These are phyloP conservation scores for Cercospora berteroae DNA, from an alignment of 2,329 filamentous ascomycete species.

Conservation along the genomic window DNA sequence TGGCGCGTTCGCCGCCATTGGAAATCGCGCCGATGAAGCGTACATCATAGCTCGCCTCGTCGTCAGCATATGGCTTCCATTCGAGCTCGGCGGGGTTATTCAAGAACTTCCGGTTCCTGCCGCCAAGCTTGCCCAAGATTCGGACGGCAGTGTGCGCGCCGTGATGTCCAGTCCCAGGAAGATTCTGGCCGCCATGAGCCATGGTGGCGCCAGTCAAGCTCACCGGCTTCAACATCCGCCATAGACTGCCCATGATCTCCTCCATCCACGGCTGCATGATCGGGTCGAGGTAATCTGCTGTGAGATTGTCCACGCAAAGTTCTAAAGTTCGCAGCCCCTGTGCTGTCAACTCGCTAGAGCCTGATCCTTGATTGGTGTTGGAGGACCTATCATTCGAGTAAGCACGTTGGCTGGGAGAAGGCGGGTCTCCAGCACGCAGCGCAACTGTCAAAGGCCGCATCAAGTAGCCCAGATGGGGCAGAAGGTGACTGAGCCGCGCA, in stretches of 20 bases:
- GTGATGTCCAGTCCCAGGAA: slow-evolving; percentile 61
- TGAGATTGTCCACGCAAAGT: slow-evolving; percentile 96
- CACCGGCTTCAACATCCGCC: slow-evolving; percentile 89
- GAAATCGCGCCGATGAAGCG: slow-evolving; percentile 85
- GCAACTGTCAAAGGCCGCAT: slow-evolving; percentile 98
- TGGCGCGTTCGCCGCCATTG: slow-evolving; percentile 66
- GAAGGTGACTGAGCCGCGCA: slow-evolving; percentile 84
- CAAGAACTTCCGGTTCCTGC: slow-evolving; percentile 92
- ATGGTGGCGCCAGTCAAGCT: slow-evolving; percentile 65
- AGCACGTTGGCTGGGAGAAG: slow-evolving; percentile 45
- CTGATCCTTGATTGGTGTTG: slow-evolving; percentile 26
- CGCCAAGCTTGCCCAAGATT: slow-evolving; percentile 93
- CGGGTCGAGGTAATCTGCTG: slow-evolving; percentile 93
- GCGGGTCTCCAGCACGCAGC: slow-evolving; percentile 66
- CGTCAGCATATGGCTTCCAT: slow-evolving; percentile 83
- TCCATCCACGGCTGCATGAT: slow-evolving; percentile 99
- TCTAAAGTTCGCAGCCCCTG: slow-evolving; percentile 92
- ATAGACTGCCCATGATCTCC: slow-evolving; percentile 95
- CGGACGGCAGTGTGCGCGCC: slow-evolving; percentile 97
- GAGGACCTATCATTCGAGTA: slow-evolving; percentile 27
- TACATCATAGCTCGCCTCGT: slow-evolving; percentile 81
- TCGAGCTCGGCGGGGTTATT: slow-evolving; percentile 81
- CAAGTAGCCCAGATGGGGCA: slow-evolving; percentile 91
- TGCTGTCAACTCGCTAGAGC: slow-evolving; percentile 71
- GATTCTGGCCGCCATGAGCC: slow-evolving; percentile 20